Evolutionary conservation across 805 yeast species (phyloP).

Genomic region (baker's yeast (Saccharomyces cerevisiae)): DNA sequence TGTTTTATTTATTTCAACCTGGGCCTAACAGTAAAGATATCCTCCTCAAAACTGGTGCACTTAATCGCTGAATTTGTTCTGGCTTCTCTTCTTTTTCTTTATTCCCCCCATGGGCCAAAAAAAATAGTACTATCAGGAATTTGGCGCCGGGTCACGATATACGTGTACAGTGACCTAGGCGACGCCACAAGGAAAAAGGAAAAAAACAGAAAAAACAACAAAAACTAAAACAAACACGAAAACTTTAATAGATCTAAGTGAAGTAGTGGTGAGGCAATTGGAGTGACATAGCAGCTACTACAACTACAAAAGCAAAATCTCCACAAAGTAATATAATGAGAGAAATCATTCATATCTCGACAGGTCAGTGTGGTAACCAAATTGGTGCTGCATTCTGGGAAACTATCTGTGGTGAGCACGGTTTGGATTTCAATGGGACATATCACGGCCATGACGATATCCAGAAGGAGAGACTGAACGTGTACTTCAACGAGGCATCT

Average conservation of each 20-base stretch:
- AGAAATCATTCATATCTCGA: constrained; percentile 78
- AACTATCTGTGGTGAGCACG: constrained; percentile 84
- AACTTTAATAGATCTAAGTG: neutral
- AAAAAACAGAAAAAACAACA: neutral
- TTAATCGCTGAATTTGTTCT: neutral
- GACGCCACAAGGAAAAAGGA: neutral
- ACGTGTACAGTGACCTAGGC: neutral
- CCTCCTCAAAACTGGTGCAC: neutral
- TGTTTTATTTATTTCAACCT: neutral
- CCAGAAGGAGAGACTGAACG: constrained; percentile 57
- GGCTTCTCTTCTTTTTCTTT: neutral
- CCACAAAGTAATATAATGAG: constrained; percentile 11
- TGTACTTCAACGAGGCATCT: constrained; percentile 80
- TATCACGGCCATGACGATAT: constrained; percentile 53
- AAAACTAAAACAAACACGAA: neutral
- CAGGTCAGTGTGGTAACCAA: constrained; percentile 99
- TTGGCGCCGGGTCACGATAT: neutral
- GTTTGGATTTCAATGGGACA: constrained; percentile 65
- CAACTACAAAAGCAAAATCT: neutral
- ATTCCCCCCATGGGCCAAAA: neutral
- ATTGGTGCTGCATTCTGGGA: constrained; percentile 95
- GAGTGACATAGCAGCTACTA: neutral
- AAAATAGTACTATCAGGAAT: neutral
- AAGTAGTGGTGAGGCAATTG: neutral
- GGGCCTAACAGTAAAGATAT: neutral